These are phyloP conservation scores for Diaporthe longicolla DNA, from an alignment of 2,329 filamentous ascomycete genomes.

Conservation along the genomic window DNA sequence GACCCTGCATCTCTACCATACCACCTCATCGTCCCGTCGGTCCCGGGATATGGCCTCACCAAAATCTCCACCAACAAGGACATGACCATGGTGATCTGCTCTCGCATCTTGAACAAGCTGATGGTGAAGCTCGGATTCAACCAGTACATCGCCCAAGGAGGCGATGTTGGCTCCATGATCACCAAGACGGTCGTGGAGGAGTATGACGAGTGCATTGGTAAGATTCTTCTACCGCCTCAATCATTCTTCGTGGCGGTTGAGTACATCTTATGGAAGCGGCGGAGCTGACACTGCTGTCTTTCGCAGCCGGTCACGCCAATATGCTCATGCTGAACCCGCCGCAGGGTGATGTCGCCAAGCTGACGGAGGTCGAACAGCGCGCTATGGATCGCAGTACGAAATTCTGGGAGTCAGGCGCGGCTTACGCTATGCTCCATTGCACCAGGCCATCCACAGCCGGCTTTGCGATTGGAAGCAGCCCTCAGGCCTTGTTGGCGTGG, in stretches of 20 bases:
- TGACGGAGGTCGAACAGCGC: slow-evolving; percentile 53
- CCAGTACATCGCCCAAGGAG: slow-evolving; percentile 69
- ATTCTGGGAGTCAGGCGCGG: slow-evolving; percentile 59
- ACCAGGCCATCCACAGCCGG: slow-evolving; percentile 70
- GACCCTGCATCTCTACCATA: slow-evolving; percentile 62
- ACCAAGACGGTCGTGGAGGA: slow-evolving; percentile 57
- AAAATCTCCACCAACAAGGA: slow-evolving; percentile 61
- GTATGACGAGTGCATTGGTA: slow-evolving; percentile 60
- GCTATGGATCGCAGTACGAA: slow-evolving; percentile 54
- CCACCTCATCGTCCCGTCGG: slow-evolving; percentile 68
- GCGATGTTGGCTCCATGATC: slow-evolving; percentile 66
- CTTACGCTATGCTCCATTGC: slow-evolving; percentile 67
- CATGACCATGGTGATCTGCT: slow-evolving; percentile 56
- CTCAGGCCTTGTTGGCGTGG: slow-evolving; percentile 70
- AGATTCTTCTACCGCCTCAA: slow-evolving; percentile 14
- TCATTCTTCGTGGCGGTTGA: no score
- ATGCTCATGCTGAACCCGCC: slow-evolving; percentile 12
- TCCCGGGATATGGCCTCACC: slow-evolving; percentile 66
- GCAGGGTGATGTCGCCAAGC: slow-evolving; percentile 27
- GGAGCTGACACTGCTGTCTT: not conserved
- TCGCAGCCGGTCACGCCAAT: slow-evolving; percentile 4
- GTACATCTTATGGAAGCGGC: not conserved
- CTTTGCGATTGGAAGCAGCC: slow-evolving; percentile 65
- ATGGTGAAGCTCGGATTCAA: slow-evolving; percentile 67
- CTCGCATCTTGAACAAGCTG: slow-evolving; percentile 63